phyloP scores from a whole-genome alignment of 345 rosid species.

The Acer saccharum region DNA sequence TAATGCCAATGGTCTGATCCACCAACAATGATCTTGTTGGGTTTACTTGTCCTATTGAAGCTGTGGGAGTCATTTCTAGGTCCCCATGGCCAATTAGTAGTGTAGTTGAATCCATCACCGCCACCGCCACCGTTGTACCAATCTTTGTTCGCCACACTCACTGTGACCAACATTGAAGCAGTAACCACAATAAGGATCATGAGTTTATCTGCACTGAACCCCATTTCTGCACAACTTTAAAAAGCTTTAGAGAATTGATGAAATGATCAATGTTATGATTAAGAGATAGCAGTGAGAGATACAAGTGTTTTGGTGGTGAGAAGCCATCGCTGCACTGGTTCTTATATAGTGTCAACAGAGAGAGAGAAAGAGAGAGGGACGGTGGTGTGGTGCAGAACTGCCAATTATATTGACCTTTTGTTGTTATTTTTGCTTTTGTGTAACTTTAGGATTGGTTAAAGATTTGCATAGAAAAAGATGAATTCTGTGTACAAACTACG shows the following conservation, averaged over 20 bases:
- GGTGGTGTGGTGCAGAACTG: conserved; percentile 8
- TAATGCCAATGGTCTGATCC: conserved; percentile 68
- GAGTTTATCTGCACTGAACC: neutral
- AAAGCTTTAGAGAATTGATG: neutral
- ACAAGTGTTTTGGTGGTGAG: neutral
- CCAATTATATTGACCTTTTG: conserved; percentile 11
- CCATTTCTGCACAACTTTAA: conserved; percentile 13
- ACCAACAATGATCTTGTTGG: conserved; percentile 60
- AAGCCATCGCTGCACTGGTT: neutral
- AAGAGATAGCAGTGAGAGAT: too few species aligned
- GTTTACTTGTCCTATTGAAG: conserved; percentile 20
- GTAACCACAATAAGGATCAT: conserved; percentile 12
- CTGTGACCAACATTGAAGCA: conserved; percentile 24
- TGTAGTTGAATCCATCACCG: conserved; percentile 26
- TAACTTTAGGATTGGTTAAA: neutral
- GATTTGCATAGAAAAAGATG: neutral
- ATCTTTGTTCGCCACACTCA: conserved; percentile 26
- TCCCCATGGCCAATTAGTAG: conserved; percentile 22
- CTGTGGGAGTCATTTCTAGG: conserved; percentile 14
- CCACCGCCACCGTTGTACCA: conserved; percentile 20
- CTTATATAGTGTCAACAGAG: neutral
- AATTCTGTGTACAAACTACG: neutral
- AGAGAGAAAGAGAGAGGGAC: neutral
- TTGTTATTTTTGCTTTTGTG: neutral
- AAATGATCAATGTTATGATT: neutral